Base-by-base conservation (phyloP, 768 basidiomycete genomes). In the Lentinula aciculospora region DNA sequence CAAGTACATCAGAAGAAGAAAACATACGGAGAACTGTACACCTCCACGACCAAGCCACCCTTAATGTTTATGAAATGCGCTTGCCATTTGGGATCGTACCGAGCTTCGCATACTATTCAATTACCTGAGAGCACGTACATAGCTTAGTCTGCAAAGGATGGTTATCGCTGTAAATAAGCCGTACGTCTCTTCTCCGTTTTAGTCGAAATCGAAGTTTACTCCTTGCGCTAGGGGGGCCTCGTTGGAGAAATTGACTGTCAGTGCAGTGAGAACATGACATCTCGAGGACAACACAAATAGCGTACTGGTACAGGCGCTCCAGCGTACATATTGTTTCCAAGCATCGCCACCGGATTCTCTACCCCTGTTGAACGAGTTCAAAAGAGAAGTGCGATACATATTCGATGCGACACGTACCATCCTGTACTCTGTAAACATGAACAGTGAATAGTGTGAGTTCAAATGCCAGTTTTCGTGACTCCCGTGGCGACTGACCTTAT, bases 261-360 rank as follows among this genome's bases (percentile, higher is more conserved):
- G 40, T 50, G 49, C 64, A 51, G 57, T 39, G 36, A 50, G 25
- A 53, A 58, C 21, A 45, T 39, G 25, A 29, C 36, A 19, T 42
- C 25, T 32, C 34, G 13, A 53, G 29, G 45, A 44, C 47, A 32
- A 49, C 39, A 28, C 45, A 37, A 21, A 50, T 50, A 13, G 69
- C 77, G 50, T 66, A 81, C 81, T 74, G 10, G 95, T 97, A 69
- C 92, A 94, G 46, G 89, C 84, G 71, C 88, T 87, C 91, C 91
- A 95, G 53, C 92, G 84, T 39, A 94, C 89, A 64, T 94, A 94
- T 71, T 96, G 92, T 70, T 95, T 94, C 96, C 96, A 98, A n/a
- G 95, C 89, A 71, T 98, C 96, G 53, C 95, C 95, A 37, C 96
- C 96, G 6, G 92, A 93, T 75, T 98, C 96, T 49, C 96, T 85